Conservation (phyloP, 352 stramenopile genomes). For the Pythium phragmitis region DNA sequence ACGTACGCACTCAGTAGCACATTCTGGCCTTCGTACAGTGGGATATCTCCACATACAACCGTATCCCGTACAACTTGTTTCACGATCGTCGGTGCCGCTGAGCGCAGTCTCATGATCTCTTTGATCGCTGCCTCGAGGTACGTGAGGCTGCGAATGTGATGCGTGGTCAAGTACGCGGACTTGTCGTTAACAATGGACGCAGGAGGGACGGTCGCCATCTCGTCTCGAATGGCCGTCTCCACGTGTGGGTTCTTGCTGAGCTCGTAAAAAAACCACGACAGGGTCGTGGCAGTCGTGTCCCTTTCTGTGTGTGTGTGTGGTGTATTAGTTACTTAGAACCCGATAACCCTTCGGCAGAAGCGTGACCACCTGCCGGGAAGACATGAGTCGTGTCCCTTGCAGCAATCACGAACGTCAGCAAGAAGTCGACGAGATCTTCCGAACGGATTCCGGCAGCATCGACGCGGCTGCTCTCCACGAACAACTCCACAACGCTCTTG, state of each 20-base stretch:
- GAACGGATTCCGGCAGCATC: constrained; percentile 29
- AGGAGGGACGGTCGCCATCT: constrained; percentile 28
- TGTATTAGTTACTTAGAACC: too few relatives aligned
- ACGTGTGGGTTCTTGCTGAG: constrained; percentile 60
- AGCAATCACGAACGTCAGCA: constrained; percentile 65
- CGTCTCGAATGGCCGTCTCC: constrained; percentile 33
- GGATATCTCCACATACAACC: constrained; percentile 35
- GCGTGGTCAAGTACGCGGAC: constrained; percentile 10
- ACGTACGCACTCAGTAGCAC: constrained; percentile 32
- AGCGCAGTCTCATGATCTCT: constrained; percentile 67
- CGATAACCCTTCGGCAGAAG: too few relatives aligned
- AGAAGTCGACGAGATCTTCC: constrained; percentile 65
- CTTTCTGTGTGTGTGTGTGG: too few relatives aligned
- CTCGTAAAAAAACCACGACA: constrained; percentile 75
- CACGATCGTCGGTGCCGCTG: constrained; percentile 58
- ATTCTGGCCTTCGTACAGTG: constrained; percentile 23
- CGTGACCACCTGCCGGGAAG: too few relatives aligned
- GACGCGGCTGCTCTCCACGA: constrained; percentile 12
- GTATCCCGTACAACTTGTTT: constrained; percentile 47
- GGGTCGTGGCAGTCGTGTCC: constrained; percentile 70
- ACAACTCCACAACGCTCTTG: constrained; percentile 24
- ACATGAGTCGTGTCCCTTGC: constrained; percentile 81
- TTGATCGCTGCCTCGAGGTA: constrained; percentile 57
- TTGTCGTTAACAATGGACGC: background rate
- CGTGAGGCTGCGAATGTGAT: constrained; percentile 1